Conservation (phyloP, 2,329 filamentous ascomycete genomes). For the Cladosporium sp. region DNA sequence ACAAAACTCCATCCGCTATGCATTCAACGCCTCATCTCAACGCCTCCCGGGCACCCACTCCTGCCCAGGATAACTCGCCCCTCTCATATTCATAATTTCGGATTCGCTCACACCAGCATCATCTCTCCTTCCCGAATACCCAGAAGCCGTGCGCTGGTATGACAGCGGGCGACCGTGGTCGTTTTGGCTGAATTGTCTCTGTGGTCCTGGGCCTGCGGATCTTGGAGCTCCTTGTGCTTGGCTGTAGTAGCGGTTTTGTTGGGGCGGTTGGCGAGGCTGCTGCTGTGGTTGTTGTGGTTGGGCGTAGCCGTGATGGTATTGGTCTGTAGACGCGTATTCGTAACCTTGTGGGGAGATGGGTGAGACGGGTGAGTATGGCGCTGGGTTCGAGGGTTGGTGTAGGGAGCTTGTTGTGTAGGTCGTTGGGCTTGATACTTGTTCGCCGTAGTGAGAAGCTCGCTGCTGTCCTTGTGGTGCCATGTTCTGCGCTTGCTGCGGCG, state of each 20-base stretch:
- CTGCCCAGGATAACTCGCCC: constrained; percentile 69
- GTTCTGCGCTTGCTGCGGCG: constrained; percentile 1
- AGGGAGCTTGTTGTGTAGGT: neutral
- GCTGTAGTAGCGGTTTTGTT: constrained; percentile 1
- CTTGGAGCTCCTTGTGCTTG: neutral
- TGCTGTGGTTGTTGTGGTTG: constrained; percentile 19
- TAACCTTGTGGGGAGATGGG: neutral
- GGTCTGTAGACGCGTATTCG: neutral
- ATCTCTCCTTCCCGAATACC: constrained; percentile 30
- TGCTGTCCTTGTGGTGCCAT: neutral
- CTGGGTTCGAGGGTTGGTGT: neutral
- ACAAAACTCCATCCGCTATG: neutral
- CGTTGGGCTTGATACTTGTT: neutral
- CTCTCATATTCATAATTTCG: constrained; percentile 54
- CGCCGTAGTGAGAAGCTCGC: constrained; percentile 4
- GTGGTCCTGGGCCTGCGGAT: neutral
- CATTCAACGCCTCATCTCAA: neutral
- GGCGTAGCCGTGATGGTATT: neutral
- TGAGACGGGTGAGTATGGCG: neutral
- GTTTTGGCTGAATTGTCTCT: constrained; percentile 7
- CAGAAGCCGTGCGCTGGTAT: constrained; percentile 24
- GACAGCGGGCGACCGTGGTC: constrained; percentile 15
- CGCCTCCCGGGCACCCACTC: constrained; percentile 61
- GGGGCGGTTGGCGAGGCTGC: constrained; percentile 8
- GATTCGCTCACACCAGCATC: constrained; percentile 31